Evolutionary conservation across 192 early-diverging fungal species (phyloP).

Genomic region (Entomortierella beljakovae): DNA sequence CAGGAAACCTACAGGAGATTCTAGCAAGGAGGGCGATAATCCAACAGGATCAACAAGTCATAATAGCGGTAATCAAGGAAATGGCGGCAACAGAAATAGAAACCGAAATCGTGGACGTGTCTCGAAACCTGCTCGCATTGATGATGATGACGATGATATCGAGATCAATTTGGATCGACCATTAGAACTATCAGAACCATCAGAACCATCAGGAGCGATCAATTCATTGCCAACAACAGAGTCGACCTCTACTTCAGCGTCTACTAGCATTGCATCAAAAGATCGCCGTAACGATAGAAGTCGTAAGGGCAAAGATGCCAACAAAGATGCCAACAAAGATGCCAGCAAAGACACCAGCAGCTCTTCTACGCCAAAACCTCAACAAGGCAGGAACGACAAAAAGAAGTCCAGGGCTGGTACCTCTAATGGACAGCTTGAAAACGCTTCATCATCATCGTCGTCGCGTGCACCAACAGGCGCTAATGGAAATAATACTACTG

Average conservation of each 20-base stretch:
- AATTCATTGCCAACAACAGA: background rate
- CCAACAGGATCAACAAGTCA: background rate
- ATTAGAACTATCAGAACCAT: slow-evolving; percentile 9
- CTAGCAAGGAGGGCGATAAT: background rate
- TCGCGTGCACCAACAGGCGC: background rate
- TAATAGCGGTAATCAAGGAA: background rate
- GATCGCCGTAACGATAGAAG: slow-evolving; percentile 32
- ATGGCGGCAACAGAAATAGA: slow-evolving; percentile 16
- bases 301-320: slow-evolving; percentile 30
- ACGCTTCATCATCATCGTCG: slow-evolving; percentile 13
- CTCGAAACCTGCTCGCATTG: slow-evolving; percentile 34
- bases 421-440: slow-evolving; percentile 8
- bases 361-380: slow-evolving; percentile 5
- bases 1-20: slow-evolving; percentile 1
- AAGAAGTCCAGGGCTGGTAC: background rate
- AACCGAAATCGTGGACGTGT: slow-evolving; percentile 27
- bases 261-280: background rate
- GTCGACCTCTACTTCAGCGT: slow-evolving; percentile 1
- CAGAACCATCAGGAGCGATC: background rate
- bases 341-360: background rate
- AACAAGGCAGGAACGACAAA: slow-evolving; percentile 8
- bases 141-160: slow-evolving; percentile 42
- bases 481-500: background rate
- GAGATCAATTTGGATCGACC: slow-evolving; percentile 49
- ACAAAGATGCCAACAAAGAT: too few relatives aligned